Evolutionary conservation across 495 filamentous ascomycete species (phyloP).

Genomic region (Neurospora sp.): DNA sequence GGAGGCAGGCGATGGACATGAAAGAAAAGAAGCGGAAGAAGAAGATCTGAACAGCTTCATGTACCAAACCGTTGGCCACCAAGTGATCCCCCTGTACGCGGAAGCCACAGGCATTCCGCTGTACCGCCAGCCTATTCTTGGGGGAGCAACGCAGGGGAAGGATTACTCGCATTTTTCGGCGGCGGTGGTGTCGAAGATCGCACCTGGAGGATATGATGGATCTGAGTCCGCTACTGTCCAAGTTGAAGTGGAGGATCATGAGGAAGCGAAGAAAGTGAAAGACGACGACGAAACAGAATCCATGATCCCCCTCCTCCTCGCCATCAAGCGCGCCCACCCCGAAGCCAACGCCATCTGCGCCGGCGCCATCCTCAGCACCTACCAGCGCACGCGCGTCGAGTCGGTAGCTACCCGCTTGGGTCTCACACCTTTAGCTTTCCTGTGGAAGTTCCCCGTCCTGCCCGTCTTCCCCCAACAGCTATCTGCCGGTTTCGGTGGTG

Average conservation of each 20-base stretch:
- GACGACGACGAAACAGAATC: slow-evolving; percentile 70
- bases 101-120: slow-evolving; percentile 66
- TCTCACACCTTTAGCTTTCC: slow-evolving; percentile 67
- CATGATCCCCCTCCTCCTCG: slow-evolving; percentile 59
- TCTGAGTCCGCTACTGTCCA: neutral
- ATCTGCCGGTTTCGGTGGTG: too few relatives aligned
- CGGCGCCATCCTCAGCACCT: slow-evolving; percentile 87
- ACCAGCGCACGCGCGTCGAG: slow-evolving; percentile 91
- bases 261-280: neutral
- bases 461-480: slow-evolving; percentile 22
- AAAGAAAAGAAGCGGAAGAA: neutral
- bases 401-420: slow-evolving; percentile 70
- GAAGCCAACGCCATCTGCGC: slow-evolving; percentile 75
- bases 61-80: slow-evolving; percentile 96
- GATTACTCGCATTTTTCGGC: slow-evolving; percentile 38
- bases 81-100: slow-evolving; percentile 76
- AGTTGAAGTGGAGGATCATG: neutral
- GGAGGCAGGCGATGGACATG: slow-evolving; percentile 1
- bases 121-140: slow-evolving; percentile 64
- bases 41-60: slow-evolving; percentile 91
- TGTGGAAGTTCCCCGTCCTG: slow-evolving; percentile 85
- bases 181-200: neutral
- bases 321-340: slow-evolving; percentile 55
- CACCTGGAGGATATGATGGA: slow-evolving; percentile 1
- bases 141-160: slow-evolving; percentile 54